Base-by-base conservation (phyloP, 1,284 basidiomycete species). In the Ceratobasidium papillatum region DNA sequence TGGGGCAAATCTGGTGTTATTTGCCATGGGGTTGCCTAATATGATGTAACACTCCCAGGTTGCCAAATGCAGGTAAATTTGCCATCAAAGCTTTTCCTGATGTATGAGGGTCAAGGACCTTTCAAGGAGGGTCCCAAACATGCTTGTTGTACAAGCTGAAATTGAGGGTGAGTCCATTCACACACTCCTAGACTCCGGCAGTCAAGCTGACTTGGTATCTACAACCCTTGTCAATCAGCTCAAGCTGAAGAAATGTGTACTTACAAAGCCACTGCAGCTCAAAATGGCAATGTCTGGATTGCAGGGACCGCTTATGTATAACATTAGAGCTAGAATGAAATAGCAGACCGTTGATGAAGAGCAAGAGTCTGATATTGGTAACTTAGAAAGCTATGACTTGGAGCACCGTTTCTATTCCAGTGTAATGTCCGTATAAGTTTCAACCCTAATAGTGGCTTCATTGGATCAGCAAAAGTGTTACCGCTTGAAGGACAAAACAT, bases 341-440 rank as follows among this genome's bases (percentile, higher is more conserved):
- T 74, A 74, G n/a, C 58, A 63, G 32, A 41, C n/a, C 14, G 59
- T 75, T 3, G 36, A 65, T 25, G 69, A 75, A 5, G 36, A 77
- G 14, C 32, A 71, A 0, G 80, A 81, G 56, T 78, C 82, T 25
- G 81, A 83, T 61, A 74, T 82, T 0, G 79, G 79, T 0, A 82
- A 83, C 72, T 30, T 83, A 0, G 82, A 82, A 59, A 66, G 77
- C 0, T 83, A 83, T 69, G 81, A 83, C 58, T 83, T 0, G 82
- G 82, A 1, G 80, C 80, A 0, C 79, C 79, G 3, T 82, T 81
- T 76, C 77, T 82, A 72, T 38, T 59, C 5, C 49, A 77, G 49
- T 69, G 79, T 58, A 74, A 78, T 2, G 77, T 82, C 0, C 25
- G 76, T 0, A 61, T 83, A 0, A 80, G 82, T 69, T 81, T 83